Conservation (phyloP, 371 early-diverging fungal species). For the Mucor saturninus region DNA sequence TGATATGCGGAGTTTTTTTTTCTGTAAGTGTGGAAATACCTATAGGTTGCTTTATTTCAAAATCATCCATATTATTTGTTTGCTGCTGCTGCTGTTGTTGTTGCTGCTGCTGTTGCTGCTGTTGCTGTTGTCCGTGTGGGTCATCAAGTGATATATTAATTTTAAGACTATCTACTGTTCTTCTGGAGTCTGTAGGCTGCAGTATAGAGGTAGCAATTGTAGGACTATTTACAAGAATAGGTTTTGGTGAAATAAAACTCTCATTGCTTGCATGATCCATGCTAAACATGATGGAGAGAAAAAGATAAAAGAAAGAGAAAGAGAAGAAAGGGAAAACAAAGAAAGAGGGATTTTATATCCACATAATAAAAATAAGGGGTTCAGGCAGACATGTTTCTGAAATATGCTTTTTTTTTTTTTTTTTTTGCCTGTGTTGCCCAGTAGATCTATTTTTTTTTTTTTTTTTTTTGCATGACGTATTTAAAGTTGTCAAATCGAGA, state of each 20-base stretch:
- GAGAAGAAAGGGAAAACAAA: neutral
- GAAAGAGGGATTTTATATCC: neutral
- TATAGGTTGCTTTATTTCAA: constrained; percentile 38
- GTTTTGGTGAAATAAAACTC: constrained; percentile 12
- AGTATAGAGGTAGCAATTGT: constrained; percentile 7
- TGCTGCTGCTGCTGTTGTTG: constrained; percentile 10
- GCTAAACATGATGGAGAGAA: constrained; percentile 6
- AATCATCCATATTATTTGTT: constrained; percentile 34
- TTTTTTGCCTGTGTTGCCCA: neutral
- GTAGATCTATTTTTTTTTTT: neutral
- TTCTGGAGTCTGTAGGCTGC: constrained; percentile 8
- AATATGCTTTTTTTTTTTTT: neutral
- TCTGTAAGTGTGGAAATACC: constrained; percentile 18
- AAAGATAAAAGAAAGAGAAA: constrained; percentile 1
- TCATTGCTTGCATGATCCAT: constrained; percentile 1
- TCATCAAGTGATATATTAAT: neutral
- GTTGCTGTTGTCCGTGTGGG: neutral
- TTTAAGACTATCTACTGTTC: constrained; percentile 10
- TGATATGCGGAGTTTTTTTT: neutral
- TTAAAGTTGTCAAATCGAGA: neutral
- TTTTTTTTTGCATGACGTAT: neutral
- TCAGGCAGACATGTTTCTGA: neutral
- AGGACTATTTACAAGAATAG: constrained; percentile 24
- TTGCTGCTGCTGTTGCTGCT: neutral
- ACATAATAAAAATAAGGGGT: constrained; percentile 5